These are phyloP conservation scores for Hypoxylon trugodes DNA, from an alignment of 495 filamentous ascomycete genomes.

Conservation along the genomic window DNA sequence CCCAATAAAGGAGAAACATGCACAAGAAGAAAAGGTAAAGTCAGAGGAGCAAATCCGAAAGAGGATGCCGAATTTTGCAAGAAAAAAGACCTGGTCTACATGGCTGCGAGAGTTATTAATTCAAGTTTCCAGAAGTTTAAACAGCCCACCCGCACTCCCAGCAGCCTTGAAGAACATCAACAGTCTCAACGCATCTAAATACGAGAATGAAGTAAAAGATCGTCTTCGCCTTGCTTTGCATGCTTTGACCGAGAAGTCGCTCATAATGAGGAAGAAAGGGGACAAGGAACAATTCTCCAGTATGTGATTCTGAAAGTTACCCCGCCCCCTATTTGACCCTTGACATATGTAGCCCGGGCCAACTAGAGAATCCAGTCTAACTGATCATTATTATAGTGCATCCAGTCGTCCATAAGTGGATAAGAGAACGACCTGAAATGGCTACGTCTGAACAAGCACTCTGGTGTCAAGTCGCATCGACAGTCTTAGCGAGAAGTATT, in stretches of 20 bases:
- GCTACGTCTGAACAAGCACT: slow-evolving; percentile 47
- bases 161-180: slow-evolving; percentile 21
- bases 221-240: slow-evolving; percentile 40
- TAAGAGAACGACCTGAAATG: slow-evolving; percentile 47
- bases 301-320: no score
- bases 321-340: no score
- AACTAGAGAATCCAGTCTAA: no score
- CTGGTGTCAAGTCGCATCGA: slow-evolving; percentile 47
- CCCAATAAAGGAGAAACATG: slow-evolving; percentile 14
- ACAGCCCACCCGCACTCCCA: slow-evolving; percentile 6
- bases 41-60: not conserved
- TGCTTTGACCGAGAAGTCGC: slow-evolving; percentile 42
- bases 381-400: slow-evolving; percentile 54
- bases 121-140: not conserved
- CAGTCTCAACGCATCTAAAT: not conserved
- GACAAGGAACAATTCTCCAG: no score
- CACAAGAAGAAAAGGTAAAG: not conserved
- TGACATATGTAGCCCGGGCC: no score
- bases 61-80: not conserved
- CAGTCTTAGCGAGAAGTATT: slow-evolving; percentile 39
- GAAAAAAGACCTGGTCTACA: slow-evolving; percentile 3
- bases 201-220: slow-evolving; percentile 1
- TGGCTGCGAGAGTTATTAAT: not conserved
- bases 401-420: slow-evolving; percentile 53
- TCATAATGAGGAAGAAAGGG: no score